Evolutionary conservation across 148 eudicot genomes (phyloP).

Genomic region (Mesembryanthemum crystallinum): DNA sequence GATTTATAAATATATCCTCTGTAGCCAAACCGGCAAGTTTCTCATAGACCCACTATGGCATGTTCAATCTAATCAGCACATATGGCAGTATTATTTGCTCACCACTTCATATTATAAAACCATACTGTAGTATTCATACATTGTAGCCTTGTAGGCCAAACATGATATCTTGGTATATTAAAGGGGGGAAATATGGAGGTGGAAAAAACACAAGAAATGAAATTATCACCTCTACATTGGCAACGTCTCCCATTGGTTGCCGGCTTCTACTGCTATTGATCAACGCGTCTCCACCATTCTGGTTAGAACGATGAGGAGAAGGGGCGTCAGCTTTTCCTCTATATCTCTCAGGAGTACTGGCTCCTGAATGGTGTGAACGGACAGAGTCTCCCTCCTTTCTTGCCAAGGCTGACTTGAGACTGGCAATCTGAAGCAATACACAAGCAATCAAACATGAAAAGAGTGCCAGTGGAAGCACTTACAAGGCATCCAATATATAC

Average conservation of each 20-base stretch:
- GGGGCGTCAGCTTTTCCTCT: slow-evolving; percentile 39
- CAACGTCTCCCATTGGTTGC: slow-evolving; percentile 74
- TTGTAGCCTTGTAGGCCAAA: neutral
- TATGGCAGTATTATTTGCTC: neutral
- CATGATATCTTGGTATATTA: neutral
- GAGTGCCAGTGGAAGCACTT: slow-evolving; percentile 3
- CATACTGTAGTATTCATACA: neutral
- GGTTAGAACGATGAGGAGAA: slow-evolving; percentile 46
- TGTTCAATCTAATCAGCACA: neutral
- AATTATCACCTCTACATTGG: slow-evolving; percentile 67
- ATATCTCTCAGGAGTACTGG: slow-evolving; percentile 44
- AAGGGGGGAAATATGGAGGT: neutral
- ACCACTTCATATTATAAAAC: neutral
- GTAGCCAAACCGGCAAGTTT: neutral
- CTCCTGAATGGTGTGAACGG: slow-evolving; percentile 36
- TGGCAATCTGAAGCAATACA: slow-evolving; percentile 57
- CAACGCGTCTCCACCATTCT: slow-evolving; percentile 32
- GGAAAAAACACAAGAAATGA: neutral
- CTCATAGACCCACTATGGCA: neutral
- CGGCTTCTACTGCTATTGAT: slow-evolving; percentile 38
- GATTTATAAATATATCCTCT: no score
- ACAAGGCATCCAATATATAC: neutral
- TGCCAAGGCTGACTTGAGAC: slow-evolving; percentile 83
- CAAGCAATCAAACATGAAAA: slow-evolving; percentile 16
- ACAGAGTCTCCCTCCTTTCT: slow-evolving; percentile 60